Conservation (phyloP, 2,329 filamentous ascomycete genomes). For the Fusarium solani-melongenae region DNA sequence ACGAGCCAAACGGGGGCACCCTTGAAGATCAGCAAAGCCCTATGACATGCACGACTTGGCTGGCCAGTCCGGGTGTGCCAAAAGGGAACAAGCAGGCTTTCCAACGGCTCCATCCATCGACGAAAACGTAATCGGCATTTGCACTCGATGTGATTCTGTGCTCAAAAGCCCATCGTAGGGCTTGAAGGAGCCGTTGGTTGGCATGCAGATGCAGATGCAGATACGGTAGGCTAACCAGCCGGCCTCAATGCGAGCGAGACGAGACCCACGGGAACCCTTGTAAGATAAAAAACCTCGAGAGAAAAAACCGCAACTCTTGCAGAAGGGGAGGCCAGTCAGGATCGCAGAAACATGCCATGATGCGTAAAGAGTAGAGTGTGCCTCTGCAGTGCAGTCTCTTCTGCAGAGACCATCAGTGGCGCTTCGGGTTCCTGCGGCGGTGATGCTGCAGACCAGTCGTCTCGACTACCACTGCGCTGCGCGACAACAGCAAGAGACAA, state of each 20-base stretch:
- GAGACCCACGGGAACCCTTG: not conserved
- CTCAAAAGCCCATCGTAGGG: not conserved
- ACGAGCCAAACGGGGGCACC: not conserved
- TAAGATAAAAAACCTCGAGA: not conserved
- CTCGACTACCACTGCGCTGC: not conserved
- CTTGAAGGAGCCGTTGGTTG: not conserved
- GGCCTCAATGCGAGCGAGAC: not conserved
- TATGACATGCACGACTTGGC: not conserved
- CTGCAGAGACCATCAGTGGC: conserved; percentile 18
- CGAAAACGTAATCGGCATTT: not conserved
- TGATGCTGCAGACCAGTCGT: conserved; percentile 9
- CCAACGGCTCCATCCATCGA: not conserved
- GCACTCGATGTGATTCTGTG: not conserved
- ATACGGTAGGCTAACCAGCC: not conserved
- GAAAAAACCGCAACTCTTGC: conserved; percentile 6
- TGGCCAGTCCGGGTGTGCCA: not conserved
- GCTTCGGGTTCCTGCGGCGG: conserved; percentile 36
- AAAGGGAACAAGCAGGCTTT: not conserved
- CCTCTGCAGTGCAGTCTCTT: not conserved
- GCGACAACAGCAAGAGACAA: conserved; percentile 27
- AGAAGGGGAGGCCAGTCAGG: conserved; percentile 15
- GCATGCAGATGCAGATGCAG: not conserved
- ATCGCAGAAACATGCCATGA: conserved; percentile 3
- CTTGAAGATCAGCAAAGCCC: conserved; percentile 1
- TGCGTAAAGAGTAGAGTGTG: not conserved